phyloP scores from a whole-genome alignment of 2,329 filamentous ascomycete species.

The Juglanconis sp. region DNA sequence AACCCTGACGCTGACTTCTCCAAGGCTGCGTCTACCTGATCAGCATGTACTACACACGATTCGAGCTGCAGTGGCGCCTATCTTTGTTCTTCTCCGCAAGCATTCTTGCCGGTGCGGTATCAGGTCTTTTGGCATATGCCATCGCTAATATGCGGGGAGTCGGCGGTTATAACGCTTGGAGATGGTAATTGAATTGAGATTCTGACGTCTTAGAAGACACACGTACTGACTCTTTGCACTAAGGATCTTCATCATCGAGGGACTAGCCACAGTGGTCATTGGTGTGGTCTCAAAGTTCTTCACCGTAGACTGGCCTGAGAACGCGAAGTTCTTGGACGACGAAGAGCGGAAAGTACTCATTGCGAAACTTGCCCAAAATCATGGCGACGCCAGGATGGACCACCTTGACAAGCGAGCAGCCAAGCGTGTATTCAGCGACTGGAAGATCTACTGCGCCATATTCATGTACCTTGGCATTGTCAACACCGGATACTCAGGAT shows the following conservation, averaged over 20 bases:
- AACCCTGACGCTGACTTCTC: neutral
- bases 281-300: constrained; percentile 39
- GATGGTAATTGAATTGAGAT: constrained; percentile 22
- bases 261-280: constrained; percentile 40
- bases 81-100: constrained; percentile 21
- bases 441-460: constrained; percentile 42
- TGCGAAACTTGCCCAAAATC: constrained; percentile 38
- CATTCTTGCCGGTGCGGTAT: constrained; percentile 46
- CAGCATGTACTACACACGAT: constrained; percentile 24
- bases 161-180: constrained; percentile 42
- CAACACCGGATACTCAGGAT: constrained; percentile 42
- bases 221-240: neutral
- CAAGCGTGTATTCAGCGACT: constrained; percentile 44
- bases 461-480: constrained; percentile 36
- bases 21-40: constrained; percentile 24
- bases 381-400: constrained; percentile 48
- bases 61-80: constrained; percentile 21
- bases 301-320: constrained; percentile 35
- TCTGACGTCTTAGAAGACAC: no score
- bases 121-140: constrained; percentile 47
- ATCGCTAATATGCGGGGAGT: constrained; percentile 50
- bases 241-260: constrained; percentile 50
- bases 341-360: constrained; percentile 42
- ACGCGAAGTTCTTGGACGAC: constrained; percentile 40
- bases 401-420: constrained; percentile 46